These are phyloP conservation scores for Aegilops speltoides DNA, from an alignment of 176 grass and related monocot species.

Conservation along the genomic window DNA sequence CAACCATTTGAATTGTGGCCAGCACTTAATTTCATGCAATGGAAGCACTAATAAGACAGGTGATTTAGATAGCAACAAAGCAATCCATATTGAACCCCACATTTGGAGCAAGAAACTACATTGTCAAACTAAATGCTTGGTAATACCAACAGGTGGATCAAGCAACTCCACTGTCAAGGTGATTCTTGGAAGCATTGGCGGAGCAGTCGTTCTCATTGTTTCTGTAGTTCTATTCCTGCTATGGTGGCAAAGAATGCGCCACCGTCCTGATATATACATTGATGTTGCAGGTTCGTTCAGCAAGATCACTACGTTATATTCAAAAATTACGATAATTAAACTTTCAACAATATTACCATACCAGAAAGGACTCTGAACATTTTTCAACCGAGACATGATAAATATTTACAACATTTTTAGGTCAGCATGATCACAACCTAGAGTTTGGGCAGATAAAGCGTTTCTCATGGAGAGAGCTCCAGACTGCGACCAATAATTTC, in stretches of 20 bases:
- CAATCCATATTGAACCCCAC: not conserved
- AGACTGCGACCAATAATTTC: conserved; percentile 82
- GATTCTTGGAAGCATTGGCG: conserved; percentile 56
- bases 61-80: conserved; percentile 7
- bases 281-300: conserved; percentile 78
- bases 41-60: conserved; percentile 20
- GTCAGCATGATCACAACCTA: conserved; percentile 69
- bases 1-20: conserved; percentile 70
- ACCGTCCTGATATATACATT: conserved; percentile 55
- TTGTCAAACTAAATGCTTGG: conserved; percentile 26
- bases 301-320: not conserved
- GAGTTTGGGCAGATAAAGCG: conserved; percentile 83
- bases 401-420: conserved; percentile 36
- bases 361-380: not conserved
- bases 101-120: conserved; percentile 12
- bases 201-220: conserved; percentile 38
- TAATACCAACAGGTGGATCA: conserved; percentile 45
- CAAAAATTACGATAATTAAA: not conserved
- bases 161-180: conserved; percentile 38
- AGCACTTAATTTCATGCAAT: conserved; percentile 33
- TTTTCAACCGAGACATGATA: conserved; percentile 6
- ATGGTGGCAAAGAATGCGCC: conserved; percentile 53
- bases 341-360: conserved; percentile 9
- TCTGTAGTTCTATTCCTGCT: conserved; percentile 44
- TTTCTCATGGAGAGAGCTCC: conserved; percentile 70